Conservation (phyloP, 257 asterid species). For the Scutellaria baicalensis region DNA sequence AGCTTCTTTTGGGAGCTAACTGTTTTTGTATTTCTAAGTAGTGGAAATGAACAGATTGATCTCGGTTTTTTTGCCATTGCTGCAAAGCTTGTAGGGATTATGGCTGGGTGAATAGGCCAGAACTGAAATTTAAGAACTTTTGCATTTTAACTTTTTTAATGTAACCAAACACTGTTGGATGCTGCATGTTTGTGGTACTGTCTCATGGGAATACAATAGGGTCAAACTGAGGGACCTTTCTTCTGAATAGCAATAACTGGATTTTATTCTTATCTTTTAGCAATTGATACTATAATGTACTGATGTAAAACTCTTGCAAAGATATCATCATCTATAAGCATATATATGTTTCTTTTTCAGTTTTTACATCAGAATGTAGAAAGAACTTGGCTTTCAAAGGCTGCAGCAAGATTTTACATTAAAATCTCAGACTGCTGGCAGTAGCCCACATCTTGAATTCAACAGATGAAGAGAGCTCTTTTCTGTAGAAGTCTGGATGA, state of each 20-base stretch:
- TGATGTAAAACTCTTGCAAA: neutral
- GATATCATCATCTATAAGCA: neutral
- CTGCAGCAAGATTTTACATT: neutral
- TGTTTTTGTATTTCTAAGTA: neutral
- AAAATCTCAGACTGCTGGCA: constrained; percentile 1
- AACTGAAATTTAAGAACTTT: neutral
- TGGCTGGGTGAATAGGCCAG: neutral
- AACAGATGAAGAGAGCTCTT: constrained; percentile 33
- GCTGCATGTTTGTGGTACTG: neutral
- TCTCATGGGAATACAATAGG: neutral
- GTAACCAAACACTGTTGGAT: neutral
- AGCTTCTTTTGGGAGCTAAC: too few relatives aligned
- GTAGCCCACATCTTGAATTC: constrained; percentile 11
- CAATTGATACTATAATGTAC: neutral
- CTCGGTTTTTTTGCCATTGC: neutral
- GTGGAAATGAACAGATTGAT: neutral
- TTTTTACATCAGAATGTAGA: constrained; percentile 10
- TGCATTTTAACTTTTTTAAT: neutral
- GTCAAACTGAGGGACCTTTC: neutral
- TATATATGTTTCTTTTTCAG: constrained; percentile 6
- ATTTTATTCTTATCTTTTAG: neutral
- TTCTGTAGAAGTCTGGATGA: constrained; percentile 3
- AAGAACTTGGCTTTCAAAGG: neutral
- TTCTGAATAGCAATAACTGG: neutral
- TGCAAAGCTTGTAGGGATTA: neutral